Percentiles rank a stretch among this genome's conserved stretches.
phyloP scores from a whole-genome alignment of 1,284 basidiomycete species.

The Cutaneotrichosporon curvatum region DNA sequence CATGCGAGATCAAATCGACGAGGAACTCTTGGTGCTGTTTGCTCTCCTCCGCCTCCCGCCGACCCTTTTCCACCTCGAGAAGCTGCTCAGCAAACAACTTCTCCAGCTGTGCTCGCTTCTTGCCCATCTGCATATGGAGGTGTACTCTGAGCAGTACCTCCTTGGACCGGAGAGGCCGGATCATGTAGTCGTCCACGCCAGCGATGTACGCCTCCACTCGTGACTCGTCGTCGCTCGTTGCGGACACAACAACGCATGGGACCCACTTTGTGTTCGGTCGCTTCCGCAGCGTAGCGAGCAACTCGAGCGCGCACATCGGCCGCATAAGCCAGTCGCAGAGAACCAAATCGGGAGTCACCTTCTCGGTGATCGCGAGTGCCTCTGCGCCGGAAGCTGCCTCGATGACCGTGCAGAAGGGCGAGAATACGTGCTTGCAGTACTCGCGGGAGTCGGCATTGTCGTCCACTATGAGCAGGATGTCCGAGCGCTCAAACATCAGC shows the following conservation, averaged over 20 bases:
- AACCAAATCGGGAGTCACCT: conserved; percentile 18
- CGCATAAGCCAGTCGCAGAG: conserved; percentile 35
- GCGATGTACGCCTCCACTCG: conserved; percentile 28
- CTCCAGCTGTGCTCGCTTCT: conserved; percentile 23
- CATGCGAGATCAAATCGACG: conserved; percentile 32
- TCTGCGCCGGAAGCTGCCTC: conserved; percentile 37
- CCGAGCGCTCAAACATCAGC: conserved; percentile 22
- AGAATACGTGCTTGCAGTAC: conserved; percentile 26
- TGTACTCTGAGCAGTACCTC: conserved; percentile 43
- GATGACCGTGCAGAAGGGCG: conserved; percentile 33
- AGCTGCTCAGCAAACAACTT: conserved; percentile 23
- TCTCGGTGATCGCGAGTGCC: conserved; percentile 29
- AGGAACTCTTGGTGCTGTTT: conserved; percentile 29
- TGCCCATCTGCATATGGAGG: conserved; percentile 29
- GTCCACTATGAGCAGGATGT: conserved; percentile 27
- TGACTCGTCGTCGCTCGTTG: conserved; percentile 17
- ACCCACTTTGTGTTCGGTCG: conserved; percentile 5
- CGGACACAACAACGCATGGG: conserved; percentile 18
- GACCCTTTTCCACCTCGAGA: conserved; percentile 13
- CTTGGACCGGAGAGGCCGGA: conserved; percentile 27
- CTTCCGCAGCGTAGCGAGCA: conserved; percentile 11
- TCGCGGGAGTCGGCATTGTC: conserved; percentile 26
- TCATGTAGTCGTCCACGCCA: conserved; percentile 39
- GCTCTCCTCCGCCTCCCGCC: conserved; percentile 17
- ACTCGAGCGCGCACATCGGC: conserved; percentile 14